These are phyloP conservation scores for Globisporangium okanoganense DNA, from an alignment of 352 stramenopile species.

Conservation along the genomic window DNA sequence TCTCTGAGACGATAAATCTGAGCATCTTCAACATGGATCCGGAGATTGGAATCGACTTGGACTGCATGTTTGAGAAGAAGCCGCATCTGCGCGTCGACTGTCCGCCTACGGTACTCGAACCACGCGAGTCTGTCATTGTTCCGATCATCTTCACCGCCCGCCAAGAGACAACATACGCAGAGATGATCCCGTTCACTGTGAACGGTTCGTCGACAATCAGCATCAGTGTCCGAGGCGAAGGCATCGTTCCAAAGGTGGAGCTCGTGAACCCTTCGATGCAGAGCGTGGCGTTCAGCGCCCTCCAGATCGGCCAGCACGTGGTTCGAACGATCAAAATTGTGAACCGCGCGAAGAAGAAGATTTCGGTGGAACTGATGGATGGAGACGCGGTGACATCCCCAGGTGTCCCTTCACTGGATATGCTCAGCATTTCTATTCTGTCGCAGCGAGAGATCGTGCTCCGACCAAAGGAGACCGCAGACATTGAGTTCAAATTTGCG, in stretches of 20 bases:
- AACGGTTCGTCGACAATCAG: constrained; percentile 85
- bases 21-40: constrained; percentile 88
- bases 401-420: constrained; percentile 29
- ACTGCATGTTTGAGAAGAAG: constrained; percentile 90
- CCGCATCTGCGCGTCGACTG: constrained; percentile 82
- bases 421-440: constrained; percentile 58
- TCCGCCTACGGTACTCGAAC: constrained; percentile 73
- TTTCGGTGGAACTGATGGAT: constrained; percentile 57
- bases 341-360: constrained; percentile 82
- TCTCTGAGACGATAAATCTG: constrained; percentile 55
- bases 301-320: constrained; percentile 80
- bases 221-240: constrained; percentile 70
- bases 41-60: constrained; percentile 74
- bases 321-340: constrained; percentile 74
- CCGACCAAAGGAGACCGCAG: constrained; percentile 67
- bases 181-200: constrained; percentile 88
- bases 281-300: constrained; percentile 69
- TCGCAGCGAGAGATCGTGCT: constrained; percentile 62
- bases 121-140: constrained; percentile 72
- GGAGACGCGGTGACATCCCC: constrained; percentile 4
- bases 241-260: constrained; percentile 79
- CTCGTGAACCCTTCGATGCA: constrained; percentile 87
- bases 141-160: constrained; percentile 86
- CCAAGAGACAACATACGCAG: constrained; percentile 78
- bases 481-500: constrained; percentile 74